Base-by-base conservation (phyloP, 2,329 filamentous ascomycete genomes). In the Penicillium sp. region DNA sequence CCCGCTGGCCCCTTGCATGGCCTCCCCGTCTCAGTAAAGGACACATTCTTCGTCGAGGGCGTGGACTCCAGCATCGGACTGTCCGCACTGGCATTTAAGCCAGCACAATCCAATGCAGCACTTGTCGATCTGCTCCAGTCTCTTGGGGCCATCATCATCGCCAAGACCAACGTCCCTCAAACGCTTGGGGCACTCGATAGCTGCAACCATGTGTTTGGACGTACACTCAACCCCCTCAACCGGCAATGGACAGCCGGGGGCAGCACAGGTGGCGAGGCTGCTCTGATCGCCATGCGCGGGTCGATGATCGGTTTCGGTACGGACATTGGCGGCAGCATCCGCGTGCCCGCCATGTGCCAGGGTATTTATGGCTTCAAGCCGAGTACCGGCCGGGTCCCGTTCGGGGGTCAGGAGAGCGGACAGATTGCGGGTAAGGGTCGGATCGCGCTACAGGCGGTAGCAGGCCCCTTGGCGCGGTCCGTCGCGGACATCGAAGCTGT, bases 101-200 rank as follows among this genome's bases (percentile, higher is more conserved):
- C 81, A 0, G 77, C 74, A 10, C 57, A 61, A 20, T 59, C 69
- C 44, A 75, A 82, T 55, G 71, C 76, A 0, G 69, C 72, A 0
- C 63, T 84, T 5, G 74, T 83, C 0, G 68, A 75, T 6, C 64
- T 82, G 1, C 60, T 85, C 3, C 62, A 75, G 16, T 67, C 69
- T 12, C 67, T 78, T 0, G 82, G 82, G 1, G 81, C 81, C 1
- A 70, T 85, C 0, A 62, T 82, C n/a, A 82, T 84, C 47, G 72
- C 76, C 47, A 85, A 85, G 61, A 85, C 82, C 0, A 84, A 84
- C 49, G 67, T 85, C 2, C 80, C 82, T 1, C 75, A 79, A 44
- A 75, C 74, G 0, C 59, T 78, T 39, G 66, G 67, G 49, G 68
- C 69, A 6, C 57, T 77, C 27, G 79, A 83, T 53, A 73, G 70